Percentiles rank a stretch among this genome's conserved stretches.
Evolutionary conservation across 192 early-diverging fungal species (phyloP).

Genomic region (Diversispora eburnea): DNA sequence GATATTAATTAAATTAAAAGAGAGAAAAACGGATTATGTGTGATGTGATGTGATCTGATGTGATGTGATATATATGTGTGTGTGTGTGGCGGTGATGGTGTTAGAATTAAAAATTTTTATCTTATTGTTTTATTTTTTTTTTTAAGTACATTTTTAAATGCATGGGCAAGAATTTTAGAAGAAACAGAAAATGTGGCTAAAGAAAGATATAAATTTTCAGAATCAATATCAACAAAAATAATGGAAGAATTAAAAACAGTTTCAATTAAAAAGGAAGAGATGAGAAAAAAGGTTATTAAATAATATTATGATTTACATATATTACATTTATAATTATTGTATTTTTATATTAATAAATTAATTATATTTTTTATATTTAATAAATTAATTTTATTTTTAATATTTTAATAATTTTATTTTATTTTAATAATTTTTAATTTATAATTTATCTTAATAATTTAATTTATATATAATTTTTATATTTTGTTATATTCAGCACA

Average conservation of each 20-base stretch:
- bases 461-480: neutral
- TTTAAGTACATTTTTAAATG: slow-evolving; percentile 49
- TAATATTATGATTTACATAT: no score
- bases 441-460: neutral
- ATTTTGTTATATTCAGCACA: slow-evolving; percentile 45
- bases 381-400: no score
- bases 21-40: no score
- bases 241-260: slow-evolving; percentile 56
- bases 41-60: no score
- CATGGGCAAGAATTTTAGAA: slow-evolving; percentile 59
- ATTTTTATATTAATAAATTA: no score
- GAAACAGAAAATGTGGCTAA: slow-evolving; percentile 53
- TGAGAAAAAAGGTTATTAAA: slow-evolving; percentile 59
- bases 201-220: slow-evolving; percentile 46
- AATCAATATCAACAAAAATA: slow-evolving; percentile 48
- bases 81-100: no score
- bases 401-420: no score
- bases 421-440: no score
- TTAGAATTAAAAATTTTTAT: neutral
- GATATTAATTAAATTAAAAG: neutral
- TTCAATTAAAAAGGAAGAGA: slow-evolving; percentile 58
- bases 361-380: no score
- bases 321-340: no score
- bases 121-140: slow-evolving; percentile 12
- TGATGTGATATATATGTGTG: neutral